A percentile compares a stretch with the other conserved stretches of the same genome.
These are phyloP conservation scores for Pilasporangium apinafurcum DNA, from an alignment of 352 stramenopile genomes.

Conservation along the genomic window DNA sequence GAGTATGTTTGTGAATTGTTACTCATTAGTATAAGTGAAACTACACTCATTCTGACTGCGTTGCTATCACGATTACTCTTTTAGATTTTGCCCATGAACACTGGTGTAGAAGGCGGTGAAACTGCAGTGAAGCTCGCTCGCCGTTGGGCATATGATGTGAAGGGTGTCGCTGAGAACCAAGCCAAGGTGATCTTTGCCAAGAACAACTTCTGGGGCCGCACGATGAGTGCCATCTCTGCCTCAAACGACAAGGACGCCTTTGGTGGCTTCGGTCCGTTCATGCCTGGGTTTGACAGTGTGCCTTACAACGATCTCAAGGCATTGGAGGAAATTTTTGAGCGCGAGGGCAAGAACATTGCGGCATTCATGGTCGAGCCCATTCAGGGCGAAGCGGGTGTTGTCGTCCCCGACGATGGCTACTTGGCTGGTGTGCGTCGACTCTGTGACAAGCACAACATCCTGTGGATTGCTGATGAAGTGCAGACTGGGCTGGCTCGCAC, in stretches of 20 bases:
- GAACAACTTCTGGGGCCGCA: constrained; percentile 99
- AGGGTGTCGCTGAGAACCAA: constrained; percentile 91
- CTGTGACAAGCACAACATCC: constrained; percentile 97
- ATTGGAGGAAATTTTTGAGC: constrained; percentile 75
- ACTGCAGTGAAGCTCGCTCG: constrained; percentile 97
- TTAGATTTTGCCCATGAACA: constrained; percentile 98
- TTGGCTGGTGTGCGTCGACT: constrained; percentile 87
- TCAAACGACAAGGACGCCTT: constrained; percentile 89
- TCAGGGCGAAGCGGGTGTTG: constrained; percentile 97
- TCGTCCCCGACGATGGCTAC: constrained; percentile 97
- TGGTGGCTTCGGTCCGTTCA: constrained; percentile 95
- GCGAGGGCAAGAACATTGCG: constrained; percentile 88
- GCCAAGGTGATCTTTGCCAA: constrained; percentile 94
- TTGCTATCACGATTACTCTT: background rate
- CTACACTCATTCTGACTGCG: too few species aligned
- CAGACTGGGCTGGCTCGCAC: constrained; percentile 96
- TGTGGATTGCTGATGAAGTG: constrained; percentile 99
- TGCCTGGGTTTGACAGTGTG: constrained; percentile 93
- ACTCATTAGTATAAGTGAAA: too few species aligned
- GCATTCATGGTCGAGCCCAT: constrained; percentile 99
- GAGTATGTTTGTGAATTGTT: constrained; percentile 25
- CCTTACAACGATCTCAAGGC: constrained; percentile 93
- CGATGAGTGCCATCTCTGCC: constrained; percentile 94
- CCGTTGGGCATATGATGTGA: constrained; percentile 97
- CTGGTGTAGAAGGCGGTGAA: constrained; percentile 97